Evolutionary conservation across 495 filamentous ascomycete species (phyloP), one percentile per base, ranked within the genome.

Genomic region (Poronia punctata): DNA sequence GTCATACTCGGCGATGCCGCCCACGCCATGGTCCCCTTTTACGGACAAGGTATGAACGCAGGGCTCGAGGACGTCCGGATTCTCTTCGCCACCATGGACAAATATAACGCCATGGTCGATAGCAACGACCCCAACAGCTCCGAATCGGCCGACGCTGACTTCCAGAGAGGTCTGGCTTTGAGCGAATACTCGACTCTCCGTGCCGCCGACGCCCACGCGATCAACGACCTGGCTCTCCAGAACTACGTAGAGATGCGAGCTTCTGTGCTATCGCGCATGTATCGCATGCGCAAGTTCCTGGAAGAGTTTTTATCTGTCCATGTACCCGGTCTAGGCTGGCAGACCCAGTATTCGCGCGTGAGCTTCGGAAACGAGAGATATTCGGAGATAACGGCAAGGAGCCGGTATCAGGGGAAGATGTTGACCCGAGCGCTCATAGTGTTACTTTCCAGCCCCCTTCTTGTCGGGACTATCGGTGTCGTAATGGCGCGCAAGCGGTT

Each of bases 11-110:
- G 92, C 35, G 92, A 98, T 53, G 88, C 92, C 16, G 92, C 92
- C 5, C 93, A 98, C 62, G 93, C 92, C 33, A 95, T 98, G 76
- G 87, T 98, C 0, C 92, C 93, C 1, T 98, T 97, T 68, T 86
- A 92, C 64, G 83, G 84, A 15, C 83, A 97, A 53, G 83, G 86
- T 33, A 84, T 93, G 69, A 88, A 98, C 59, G 78, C 92, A 14
- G 80, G 87, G 2, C 74, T 98, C 40, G 82, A 92, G 60, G 80
- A 94, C 57, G 79, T 92, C 22, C 71, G 80, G n/a, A 75, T 89
- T 27, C 75, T 96, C 8, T 84, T 95, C 53, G 71, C 82, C 28
- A 52, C 73, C 17, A 73, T 90, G 20, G 83, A 90, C 53, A 68
- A 76, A 45, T 72, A 89, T 43, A 70, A 55, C 2, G 27, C 35